phyloP scores from a whole-genome alignment of 345 rosid genomes.

The Salix caprea region DNA sequence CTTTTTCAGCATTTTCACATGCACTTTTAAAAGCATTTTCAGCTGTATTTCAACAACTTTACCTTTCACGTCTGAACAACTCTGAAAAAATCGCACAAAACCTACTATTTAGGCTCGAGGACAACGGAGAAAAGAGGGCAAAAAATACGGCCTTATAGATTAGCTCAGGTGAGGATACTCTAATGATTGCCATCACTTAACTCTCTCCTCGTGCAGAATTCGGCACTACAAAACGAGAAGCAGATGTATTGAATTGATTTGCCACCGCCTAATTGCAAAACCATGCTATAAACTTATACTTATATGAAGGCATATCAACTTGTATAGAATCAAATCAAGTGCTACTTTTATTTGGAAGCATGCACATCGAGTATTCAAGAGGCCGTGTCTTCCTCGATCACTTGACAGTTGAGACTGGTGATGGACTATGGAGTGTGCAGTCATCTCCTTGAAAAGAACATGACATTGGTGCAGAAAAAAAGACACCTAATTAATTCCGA shows the following conservation, averaged over 20 bases:
- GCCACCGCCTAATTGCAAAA: background rate
- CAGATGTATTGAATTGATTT: background rate
- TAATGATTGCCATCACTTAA: background rate
- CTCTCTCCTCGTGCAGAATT: background rate
- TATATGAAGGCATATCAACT: background rate
- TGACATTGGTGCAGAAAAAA: background rate
- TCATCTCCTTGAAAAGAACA: background rate
- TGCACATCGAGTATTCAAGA: background rate
- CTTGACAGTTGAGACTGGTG: background rate
- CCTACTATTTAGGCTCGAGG: too few relatives aligned
- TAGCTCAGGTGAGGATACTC: too few relatives aligned
- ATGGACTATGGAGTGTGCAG: background rate
- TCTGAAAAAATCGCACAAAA: background rate
- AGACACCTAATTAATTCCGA: background rate
- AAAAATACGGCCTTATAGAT: too few relatives aligned
- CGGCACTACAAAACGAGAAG: background rate
- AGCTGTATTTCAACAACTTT: background rate
- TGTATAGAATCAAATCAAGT: background rate
- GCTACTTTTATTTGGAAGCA: background rate
- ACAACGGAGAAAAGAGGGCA: background rate
- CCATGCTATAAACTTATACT: background rate
- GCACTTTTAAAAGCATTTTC: too few relatives aligned
- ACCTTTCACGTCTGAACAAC: background rate
- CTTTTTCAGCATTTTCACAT: too few relatives aligned
- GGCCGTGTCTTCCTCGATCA: background rate